Evolutionary conservation across 306 rosid species (phyloP).

Genomic region (Inga oerstediana): DNA sequence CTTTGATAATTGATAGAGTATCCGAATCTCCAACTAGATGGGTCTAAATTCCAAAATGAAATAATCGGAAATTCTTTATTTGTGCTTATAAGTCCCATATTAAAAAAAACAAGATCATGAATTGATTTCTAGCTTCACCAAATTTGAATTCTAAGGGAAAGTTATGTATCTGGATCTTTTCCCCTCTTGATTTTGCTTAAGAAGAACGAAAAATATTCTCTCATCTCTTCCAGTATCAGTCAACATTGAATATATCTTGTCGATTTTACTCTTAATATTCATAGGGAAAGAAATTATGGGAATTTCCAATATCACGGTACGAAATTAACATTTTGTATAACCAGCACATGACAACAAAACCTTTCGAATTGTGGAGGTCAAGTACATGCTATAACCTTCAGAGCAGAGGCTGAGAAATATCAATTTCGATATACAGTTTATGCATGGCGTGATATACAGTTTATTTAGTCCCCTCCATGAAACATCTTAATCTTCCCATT

Average conservation of each 20-base stretch:
- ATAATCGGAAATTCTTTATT: background rate
- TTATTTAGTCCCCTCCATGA: no score
- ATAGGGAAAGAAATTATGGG: no score
- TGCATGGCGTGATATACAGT: no score
- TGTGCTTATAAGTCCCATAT: background rate
- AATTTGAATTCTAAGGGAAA: background rate
- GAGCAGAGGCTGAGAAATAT: no score
- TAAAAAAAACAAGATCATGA: background rate
- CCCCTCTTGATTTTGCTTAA: background rate
- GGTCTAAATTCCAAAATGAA: background rate
- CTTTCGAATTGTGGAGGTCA: no score
- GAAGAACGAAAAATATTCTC: background rate
- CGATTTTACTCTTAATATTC: no score
- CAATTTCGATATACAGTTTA: no score
- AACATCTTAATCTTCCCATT: no score
- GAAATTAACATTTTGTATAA: no score
- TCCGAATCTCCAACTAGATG: background rate
- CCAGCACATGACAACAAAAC: no score
- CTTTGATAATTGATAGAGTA: background rate
- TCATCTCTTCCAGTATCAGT: background rate
- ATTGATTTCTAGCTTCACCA: background rate
- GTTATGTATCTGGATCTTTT: background rate
- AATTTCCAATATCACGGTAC: no score
- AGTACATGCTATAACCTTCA: no score
- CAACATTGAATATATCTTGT: background rate